Evolutionary conservation across 1,284 basidiomycete genomes (phyloP), one percentile per base, ranked within the genome.

Genomic region (Lentinula novae-zelandiae): DNA sequence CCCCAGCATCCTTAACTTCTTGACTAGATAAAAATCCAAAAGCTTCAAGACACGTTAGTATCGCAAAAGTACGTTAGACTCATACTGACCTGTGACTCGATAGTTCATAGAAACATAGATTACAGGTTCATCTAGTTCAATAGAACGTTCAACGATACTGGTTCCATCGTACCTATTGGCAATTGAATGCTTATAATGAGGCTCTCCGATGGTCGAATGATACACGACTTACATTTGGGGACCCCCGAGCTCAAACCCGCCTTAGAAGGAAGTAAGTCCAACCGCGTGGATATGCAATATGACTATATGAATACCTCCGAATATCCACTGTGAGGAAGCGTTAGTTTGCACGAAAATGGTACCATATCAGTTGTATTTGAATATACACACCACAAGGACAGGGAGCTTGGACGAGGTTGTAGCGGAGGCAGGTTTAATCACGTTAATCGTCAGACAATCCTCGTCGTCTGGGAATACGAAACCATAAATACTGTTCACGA

Each of bases 31-130:
- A 62, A 66, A 80, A 80, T 0, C 78, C 78, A 44, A 71, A 73
- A 6, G 66, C 71, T 72, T 20, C 9, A 22, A 39, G 33, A 12
- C 52, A 38, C 2, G 17, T 22, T 20, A 40, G 5, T 22, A 20
- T 34, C 33, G 6, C 5, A 39, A 44, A 31, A 10, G 10, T 40
- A 5, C 5, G 5, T 39, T 20, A 20, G 3, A 46, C 8, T 8
- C 17, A 8, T 10, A 33, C 65, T 39, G 58, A 72, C 62, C 62
- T 22, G 58, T 59, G 2, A 68, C 60, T 68, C 84, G 76, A 66
- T 86, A 85, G 67, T 86, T 86, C 72, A 83, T 74, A 49, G 81
- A 78, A n/a, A 82, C 80, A 61, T 81, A 81, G 55, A 86, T 72
- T 31, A 82, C 73, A 0, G 82, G 82, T 60, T 76, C 71, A 27